Evolutionary conservation across 495 filamentous ascomycete species (phyloP).

Genomic region (Penicillium cataractarum): DNA sequence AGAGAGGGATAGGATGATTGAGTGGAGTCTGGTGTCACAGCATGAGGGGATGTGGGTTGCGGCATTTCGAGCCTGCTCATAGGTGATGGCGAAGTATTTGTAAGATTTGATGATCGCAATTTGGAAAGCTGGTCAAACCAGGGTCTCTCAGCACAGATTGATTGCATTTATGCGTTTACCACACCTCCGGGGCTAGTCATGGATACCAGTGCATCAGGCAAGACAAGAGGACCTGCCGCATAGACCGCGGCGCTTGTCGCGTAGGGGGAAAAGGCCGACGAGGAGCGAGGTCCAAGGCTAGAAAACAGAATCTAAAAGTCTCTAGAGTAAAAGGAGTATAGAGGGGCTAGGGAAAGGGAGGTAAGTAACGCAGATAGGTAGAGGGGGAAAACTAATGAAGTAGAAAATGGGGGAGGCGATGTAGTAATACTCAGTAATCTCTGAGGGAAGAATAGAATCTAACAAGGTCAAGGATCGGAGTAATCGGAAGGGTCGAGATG

Average conservation of each 20-base stretch:
- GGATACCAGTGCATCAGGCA: conserved; percentile 19
- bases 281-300: background rate
- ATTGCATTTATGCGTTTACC: conserved; percentile 28
- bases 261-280: background rate
- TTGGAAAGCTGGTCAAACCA: conserved; percentile 17
- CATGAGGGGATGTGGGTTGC: background rate
- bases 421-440: background rate
- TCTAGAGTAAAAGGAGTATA: background rate
- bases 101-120: conserved; percentile 1
- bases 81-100: background rate
- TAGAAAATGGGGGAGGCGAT: background rate
- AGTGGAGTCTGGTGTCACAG: conserved; percentile 13
- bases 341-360: background rate
- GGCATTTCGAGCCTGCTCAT: conserved; percentile 14
- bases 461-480: conserved; percentile 1
- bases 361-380: background rate
- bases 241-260: conserved; percentile 20
- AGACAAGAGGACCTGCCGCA: conserved; percentile 15
- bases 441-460: background rate
- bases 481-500: conserved; percentile 17
- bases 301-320: background rate
- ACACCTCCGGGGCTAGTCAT: conserved; percentile 8
- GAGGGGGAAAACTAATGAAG: background rate
- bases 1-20: conserved; percentile 40
- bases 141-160: conserved; percentile 15